A percentile compares a stretch with the other conserved stretches of the same genome.
phyloP scores from a whole-genome alignment of 2,329 filamentous ascomycete genomes.

The Nemania sp. region DNA sequence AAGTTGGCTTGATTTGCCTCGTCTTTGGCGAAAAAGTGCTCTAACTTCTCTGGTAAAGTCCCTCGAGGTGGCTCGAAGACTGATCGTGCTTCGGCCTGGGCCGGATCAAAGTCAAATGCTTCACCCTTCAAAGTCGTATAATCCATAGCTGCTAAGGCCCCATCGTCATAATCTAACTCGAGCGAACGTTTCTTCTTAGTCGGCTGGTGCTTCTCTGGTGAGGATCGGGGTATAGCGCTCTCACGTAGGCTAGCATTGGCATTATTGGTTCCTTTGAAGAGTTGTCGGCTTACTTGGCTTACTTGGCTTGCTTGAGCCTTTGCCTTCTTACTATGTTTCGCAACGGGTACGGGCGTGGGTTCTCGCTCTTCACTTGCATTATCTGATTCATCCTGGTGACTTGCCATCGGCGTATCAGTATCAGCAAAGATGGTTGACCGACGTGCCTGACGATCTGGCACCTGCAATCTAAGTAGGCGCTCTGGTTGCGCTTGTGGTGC shows the following conservation, averaged over 20 bases:
- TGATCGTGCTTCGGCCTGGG: constrained; percentile 56
- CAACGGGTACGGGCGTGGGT: constrained; percentile 45
- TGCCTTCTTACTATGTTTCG: constrained; percentile 42
- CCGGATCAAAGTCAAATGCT: constrained; percentile 69
- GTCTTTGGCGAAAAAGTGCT: constrained; percentile 59
- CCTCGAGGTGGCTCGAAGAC: constrained; percentile 53
- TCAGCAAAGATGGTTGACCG: constrained; percentile 50
- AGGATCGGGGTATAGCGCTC: constrained; percentile 47
- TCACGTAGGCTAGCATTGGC: constrained; percentile 41
- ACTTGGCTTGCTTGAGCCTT: constrained; percentile 46
- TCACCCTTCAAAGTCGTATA: constrained; percentile 64
- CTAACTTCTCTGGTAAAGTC: constrained; percentile 62
- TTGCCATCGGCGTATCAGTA: constrained; percentile 47
- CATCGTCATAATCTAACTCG: constrained; percentile 68
- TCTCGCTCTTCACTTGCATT: constrained; percentile 44
- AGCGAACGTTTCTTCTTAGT: constrained; percentile 47
- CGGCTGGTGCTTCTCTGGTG: constrained; percentile 42
- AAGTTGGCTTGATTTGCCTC: constrained; percentile 60
- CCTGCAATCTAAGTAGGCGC: constrained; percentile 40
- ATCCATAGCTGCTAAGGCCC: constrained; percentile 65
- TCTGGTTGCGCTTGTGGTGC: constrained; percentile 37
- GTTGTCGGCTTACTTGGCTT: constrained; percentile 47
- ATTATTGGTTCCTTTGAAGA: constrained; percentile 45
- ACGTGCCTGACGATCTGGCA: constrained; percentile 40
- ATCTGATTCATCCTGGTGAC: constrained; percentile 47